Conservation (phyloP, 2,329 filamentous ascomycete species). For the Epicoccum nigrum region DNA sequence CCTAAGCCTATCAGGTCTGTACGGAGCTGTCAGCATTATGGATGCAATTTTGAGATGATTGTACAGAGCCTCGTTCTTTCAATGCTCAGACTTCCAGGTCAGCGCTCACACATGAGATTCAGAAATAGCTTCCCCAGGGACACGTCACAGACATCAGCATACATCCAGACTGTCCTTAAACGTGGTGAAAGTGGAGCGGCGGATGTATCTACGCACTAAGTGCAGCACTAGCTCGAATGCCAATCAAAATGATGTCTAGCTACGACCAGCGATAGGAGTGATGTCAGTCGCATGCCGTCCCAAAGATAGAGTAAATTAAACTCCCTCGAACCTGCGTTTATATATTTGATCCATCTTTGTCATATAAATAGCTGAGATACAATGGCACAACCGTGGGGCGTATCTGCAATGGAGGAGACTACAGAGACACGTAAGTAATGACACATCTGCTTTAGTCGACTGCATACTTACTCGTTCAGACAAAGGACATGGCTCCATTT, state of each 20-base stretch:
- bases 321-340: background rate
- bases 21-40: too few species aligned
- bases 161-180: background rate
- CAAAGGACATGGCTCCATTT: conserved; percentile 3
- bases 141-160: background rate
- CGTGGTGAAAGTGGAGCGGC: background rate
- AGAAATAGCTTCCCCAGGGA: too few species aligned
- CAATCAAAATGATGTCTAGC: background rate
- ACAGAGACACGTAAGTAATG: background rate
- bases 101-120: background rate
- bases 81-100: background rate
- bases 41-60: too few species aligned
- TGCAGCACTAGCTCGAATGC: conserved; percentile 3
- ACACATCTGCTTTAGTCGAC: too few species aligned
- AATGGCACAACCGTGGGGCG: conserved; percentile 13
- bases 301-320: background rate
- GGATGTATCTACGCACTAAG: background rate
- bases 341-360: background rate
- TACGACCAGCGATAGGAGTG: background rate
- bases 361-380: background rate
- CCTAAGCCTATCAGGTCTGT: too few species aligned
- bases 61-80: too few species aligned
- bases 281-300: conserved; percentile 1
- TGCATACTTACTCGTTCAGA: background rate
- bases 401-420: conserved; percentile 9